phyloP scores from a whole-genome alignment of 1,139 yeast species.

The Nakaseomyces glabratus region DNA sequence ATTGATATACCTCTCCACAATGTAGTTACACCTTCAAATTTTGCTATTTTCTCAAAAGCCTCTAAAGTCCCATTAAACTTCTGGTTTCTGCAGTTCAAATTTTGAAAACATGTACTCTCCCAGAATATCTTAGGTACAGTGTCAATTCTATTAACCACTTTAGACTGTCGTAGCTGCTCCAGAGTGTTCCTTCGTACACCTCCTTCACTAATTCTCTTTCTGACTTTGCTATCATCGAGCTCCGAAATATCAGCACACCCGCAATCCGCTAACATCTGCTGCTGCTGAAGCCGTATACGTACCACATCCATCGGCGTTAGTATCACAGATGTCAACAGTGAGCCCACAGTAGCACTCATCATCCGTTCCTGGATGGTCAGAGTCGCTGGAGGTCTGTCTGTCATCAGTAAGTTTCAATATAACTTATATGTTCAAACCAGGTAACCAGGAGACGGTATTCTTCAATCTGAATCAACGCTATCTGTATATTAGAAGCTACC shows the following conservation, averaged over 20 bases:
- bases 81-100: slow-evolving; percentile 22
- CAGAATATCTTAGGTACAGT: slow-evolving; percentile 32
- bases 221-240: slow-evolving; percentile 15
- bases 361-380: slow-evolving; percentile 40
- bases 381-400: no score
- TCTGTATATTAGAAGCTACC: no score
- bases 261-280: slow-evolving; percentile 48
- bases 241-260: slow-evolving; percentile 21
- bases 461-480: no score
- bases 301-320: slow-evolving; percentile 95
- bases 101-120: slow-evolving; percentile 33
- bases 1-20: slow-evolving; percentile 86
- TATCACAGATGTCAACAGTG: slow-evolving; percentile 73
- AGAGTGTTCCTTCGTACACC: slow-evolving; percentile 6
- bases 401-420: no score
- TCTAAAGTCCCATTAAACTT: slow-evolving; percentile 54
- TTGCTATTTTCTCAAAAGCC: slow-evolving; percentile 57
- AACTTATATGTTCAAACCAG: no score
- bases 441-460: no score
- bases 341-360: slow-evolving; percentile 88
- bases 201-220: slow-evolving; percentile 12
- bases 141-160: slow-evolving; percentile 9
- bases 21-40: slow-evolving; percentile 64
- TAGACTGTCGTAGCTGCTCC: slow-evolving; percentile 9
- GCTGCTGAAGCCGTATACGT: slow-evolving; percentile 84